These are phyloP conservation scores for Vigna trinervia DNA, from an alignment of 306 rosid species.

Conservation along the genomic window DNA sequence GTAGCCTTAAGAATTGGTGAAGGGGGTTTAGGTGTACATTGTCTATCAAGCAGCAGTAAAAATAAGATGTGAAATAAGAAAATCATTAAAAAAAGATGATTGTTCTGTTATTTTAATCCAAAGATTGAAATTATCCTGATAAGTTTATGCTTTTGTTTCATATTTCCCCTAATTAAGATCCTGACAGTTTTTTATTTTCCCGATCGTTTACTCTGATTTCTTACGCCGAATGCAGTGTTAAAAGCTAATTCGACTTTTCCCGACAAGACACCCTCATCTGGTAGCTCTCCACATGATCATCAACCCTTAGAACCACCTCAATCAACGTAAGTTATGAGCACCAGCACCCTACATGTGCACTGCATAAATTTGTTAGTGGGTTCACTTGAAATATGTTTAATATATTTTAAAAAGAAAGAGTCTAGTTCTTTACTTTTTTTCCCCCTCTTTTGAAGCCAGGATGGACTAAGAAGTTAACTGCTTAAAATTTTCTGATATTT, in stretches of 20 bases:
- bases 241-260: constrained; percentile 74
- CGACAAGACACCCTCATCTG: constrained; percentile 72
- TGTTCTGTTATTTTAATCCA: background rate
- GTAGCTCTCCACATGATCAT: constrained; percentile 70
- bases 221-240: constrained; percentile 65
- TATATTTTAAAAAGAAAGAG: background rate
- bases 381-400: background rate
- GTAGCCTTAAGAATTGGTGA: background rate
- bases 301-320: constrained; percentile 78
- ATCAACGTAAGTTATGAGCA: constrained; percentile 69
- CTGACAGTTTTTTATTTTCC: constrained; percentile 12
- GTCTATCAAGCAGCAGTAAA: background rate
- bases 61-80: constrained; percentile 3
- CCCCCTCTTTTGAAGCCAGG: background rate
- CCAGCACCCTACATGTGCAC: constrained; percentile 21
- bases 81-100: background rate
- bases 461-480: background rate
- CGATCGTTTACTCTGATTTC: constrained; percentile 12
- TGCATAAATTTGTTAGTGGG: background rate
- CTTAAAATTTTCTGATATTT: constrained; percentile 30
- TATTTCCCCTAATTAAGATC: constrained; percentile 24
- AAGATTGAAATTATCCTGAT: constrained; percentile 9
- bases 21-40: background rate
- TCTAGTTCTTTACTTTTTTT: background rate
- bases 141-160: constrained; percentile 2